These are phyloP conservation scores for Gracilariopsis chorda DNA, from an alignment of 23 red algal genomes.

Conservation along the genomic window DNA sequence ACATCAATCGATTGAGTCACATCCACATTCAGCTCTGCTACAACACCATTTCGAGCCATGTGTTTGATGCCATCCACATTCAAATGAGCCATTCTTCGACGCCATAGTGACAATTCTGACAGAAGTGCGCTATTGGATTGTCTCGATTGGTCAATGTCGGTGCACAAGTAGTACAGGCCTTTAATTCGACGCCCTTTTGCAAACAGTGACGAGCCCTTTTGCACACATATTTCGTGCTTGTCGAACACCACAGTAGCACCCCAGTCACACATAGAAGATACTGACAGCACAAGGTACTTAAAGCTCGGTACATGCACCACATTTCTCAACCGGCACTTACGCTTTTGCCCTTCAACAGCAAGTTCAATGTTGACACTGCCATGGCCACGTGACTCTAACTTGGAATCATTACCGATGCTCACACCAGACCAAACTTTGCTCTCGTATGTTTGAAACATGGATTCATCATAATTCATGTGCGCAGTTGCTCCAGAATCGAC, in stretches of 20 bases:
- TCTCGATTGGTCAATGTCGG: not conserved
- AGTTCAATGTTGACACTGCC: not conserved
- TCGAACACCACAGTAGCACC: not conserved
- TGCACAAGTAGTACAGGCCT: not conserved
- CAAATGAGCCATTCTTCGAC: slow-evolving; percentile 20
- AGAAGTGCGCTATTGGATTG: not conserved
- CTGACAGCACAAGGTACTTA: not conserved
- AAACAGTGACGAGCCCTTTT: too few relatives aligned
- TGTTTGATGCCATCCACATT: not conserved
- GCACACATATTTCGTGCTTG: too few relatives aligned
- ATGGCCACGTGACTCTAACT: not conserved
- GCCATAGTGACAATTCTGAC: not conserved
- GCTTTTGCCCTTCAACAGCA: not conserved
- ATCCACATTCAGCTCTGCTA: not conserved
- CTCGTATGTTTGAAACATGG: slow-evolving; percentile 5
- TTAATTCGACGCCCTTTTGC: too few relatives aligned
- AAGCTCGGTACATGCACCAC: not conserved
- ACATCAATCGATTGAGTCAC: too few relatives aligned
- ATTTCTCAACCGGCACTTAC: not conserved
- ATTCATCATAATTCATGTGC: slow-evolving; percentile 4
- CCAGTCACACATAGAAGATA: not conserved
- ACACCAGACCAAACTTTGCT: not conserved
- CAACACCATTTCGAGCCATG: slow-evolving; percentile 2
- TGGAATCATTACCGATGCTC: slow-evolving; percentile 22
- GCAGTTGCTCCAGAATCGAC: not conserved